Conservation (phyloP, 192 early-diverging fungal genomes). For the Gamsiella multidivaricata region DNA sequence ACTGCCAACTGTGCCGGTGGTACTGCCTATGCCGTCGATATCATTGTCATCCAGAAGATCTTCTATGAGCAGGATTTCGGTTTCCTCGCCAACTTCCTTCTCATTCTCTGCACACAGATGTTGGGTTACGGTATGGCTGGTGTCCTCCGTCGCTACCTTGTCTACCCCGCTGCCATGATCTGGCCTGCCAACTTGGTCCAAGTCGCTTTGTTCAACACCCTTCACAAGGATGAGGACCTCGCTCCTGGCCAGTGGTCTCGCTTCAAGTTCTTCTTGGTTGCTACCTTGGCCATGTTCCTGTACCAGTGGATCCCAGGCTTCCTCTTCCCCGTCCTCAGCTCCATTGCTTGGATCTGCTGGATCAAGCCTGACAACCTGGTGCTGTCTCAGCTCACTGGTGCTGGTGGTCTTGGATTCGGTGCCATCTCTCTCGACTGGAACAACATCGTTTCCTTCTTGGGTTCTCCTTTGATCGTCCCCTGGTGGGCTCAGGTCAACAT, state of each 20-base stretch:
- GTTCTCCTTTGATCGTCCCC: conserved; percentile 52
- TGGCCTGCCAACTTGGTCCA: conserved; percentile 84
- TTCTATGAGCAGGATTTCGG: conserved; percentile 69
- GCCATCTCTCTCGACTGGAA: conserved; percentile 81
- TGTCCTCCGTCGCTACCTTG: conserved; percentile 81
- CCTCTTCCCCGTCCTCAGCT: conserved; percentile 55
- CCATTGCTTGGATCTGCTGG: conserved; percentile 52
- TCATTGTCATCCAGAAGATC: conserved; percentile 66
- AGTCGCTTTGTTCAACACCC: conserved; percentile 59
- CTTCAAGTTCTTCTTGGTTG: conserved; percentile 59
- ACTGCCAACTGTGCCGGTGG: conserved; percentile 61
- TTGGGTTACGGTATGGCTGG: conserved; percentile 78
- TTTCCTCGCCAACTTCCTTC: conserved; percentile 61
- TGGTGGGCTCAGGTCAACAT: conserved; percentile 73
- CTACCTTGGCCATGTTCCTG: conserved; percentile 55
- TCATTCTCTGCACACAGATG: conserved; percentile 72
- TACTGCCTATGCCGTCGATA: conserved; percentile 70
- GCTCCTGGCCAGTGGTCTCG: conserved; percentile 35
- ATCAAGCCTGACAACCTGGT: conserved; percentile 31
- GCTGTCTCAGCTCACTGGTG: conserved; percentile 58
- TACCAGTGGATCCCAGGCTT: conserved; percentile 64
- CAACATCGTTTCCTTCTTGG: conserved; percentile 54
- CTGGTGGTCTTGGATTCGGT: conserved; percentile 74
- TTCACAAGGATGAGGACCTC: conserved; percentile 50
- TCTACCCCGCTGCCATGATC: conserved; percentile 85